Percentiles rank a stretch among this genome's conserved stretches.
Conservation (phyloP, 345 rosid species). For the Bruguiera sexangula region DNA sequence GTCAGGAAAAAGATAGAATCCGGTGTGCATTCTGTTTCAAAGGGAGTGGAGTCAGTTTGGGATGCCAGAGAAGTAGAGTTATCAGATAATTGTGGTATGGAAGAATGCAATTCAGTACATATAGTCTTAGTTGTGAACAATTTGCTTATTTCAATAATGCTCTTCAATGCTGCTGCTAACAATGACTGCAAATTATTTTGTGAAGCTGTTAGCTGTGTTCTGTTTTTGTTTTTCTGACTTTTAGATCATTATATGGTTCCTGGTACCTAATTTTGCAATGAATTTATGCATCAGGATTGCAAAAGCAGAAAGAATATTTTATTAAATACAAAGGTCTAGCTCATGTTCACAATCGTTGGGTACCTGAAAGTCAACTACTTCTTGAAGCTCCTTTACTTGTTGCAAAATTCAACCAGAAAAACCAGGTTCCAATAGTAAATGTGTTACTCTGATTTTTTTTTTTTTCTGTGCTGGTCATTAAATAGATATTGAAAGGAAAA, state of each 20-base stretch:
- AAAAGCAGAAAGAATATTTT: conserved; percentile 36
- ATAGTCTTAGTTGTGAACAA: not conserved
- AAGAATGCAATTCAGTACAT: not conserved
- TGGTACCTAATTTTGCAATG: too few relatives aligned
- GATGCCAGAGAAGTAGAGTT: conserved; percentile 39
- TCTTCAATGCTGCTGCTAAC: not conserved
- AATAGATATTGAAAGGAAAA: not conserved
- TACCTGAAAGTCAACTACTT: conserved; percentile 40
- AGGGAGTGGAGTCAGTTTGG: conserved; percentile 52
- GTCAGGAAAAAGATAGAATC: conserved; percentile 39
- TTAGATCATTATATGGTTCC: too few relatives aligned
- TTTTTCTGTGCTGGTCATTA: conserved; percentile 5
- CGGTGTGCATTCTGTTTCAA: conserved; percentile 44
- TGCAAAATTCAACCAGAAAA: conserved; percentile 37
- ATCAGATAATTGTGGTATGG: conserved; percentile 37
- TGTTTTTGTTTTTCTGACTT: conserved; percentile 21
- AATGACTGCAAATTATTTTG: not conserved
- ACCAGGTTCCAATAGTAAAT: conserved; percentile 28
- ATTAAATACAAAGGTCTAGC: conserved; percentile 57
- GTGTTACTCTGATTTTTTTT: not conserved
- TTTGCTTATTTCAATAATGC: conserved; percentile 3
- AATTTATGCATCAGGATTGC: too few relatives aligned
- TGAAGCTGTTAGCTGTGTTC: not conserved
- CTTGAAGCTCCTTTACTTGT: conserved; percentile 39
- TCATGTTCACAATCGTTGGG: conserved; percentile 58